Evolutionary conservation across 202 grass and related monocot species (phyloP).

Genomic region (Zoysia matrella): DNA sequence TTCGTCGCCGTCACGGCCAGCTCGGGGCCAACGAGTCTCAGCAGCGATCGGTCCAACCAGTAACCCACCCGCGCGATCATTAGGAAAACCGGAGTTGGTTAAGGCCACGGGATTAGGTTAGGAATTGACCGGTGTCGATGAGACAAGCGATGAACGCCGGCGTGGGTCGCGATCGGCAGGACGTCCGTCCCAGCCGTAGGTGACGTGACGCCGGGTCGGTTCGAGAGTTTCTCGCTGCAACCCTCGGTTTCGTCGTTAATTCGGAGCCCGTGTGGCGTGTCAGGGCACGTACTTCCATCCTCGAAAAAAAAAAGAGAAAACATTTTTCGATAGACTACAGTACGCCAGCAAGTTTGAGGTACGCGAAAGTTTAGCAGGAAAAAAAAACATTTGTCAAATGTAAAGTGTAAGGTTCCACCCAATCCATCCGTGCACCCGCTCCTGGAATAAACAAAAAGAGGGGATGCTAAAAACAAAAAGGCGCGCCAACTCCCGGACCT

Average conservation of each 20-base stretch:
- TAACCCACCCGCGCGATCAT: not conserved
- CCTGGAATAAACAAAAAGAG: constrained; percentile 24
- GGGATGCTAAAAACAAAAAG: constrained; percentile 16
- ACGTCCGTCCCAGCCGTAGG: not conserved
- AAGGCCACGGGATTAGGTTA: not conserved
- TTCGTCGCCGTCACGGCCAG: not conserved
- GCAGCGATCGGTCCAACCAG: not conserved
- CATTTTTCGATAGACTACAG: too few relatives aligned
- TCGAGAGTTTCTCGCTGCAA: not conserved
- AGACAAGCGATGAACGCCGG: constrained; percentile 12
- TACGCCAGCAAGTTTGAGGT: too few relatives aligned
- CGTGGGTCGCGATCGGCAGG: constrained; percentile 5
- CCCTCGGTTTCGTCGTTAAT: not conserved
- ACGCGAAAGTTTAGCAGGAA: too few relatives aligned
- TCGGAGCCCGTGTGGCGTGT: not conserved
- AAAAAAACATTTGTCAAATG: too few relatives aligned
- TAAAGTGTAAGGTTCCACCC: not conserved
- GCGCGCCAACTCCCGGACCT: constrained; percentile 20
- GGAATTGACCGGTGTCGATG: not conserved
- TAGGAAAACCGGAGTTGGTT: not conserved
- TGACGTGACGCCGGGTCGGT: constrained; percentile 22
- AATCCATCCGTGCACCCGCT: constrained; percentile 5
- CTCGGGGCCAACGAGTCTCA: not conserved
- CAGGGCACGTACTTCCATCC: too few relatives aligned
- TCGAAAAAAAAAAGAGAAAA: too few relatives aligned